A percentile compares a stretch with the other conserved stretches of the same genome.
phyloP scores from a whole-genome alignment of 352 stramenopile genomes.

The Phytophthora cryptogea region DNA sequence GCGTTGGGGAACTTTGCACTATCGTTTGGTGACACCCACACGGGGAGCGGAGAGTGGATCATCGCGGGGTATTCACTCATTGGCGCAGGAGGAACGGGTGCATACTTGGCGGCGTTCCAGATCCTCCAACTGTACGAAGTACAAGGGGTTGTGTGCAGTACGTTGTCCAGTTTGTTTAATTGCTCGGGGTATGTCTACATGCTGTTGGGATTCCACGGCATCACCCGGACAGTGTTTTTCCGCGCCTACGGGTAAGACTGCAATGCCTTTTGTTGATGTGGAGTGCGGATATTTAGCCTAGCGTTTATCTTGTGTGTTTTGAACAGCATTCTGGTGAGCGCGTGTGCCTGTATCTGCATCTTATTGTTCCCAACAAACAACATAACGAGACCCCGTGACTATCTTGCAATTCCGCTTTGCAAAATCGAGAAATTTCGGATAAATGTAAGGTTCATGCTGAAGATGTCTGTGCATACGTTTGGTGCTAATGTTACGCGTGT shows the following conservation, averaged over 20 bases:
- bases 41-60: slow-evolving; percentile 51
- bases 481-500: not conserved
- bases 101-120: slow-evolving; percentile 81
- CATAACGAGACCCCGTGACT: slow-evolving; percentile 50
- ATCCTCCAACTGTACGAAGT: slow-evolving; percentile 79
- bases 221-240: slow-evolving; percentile 63
- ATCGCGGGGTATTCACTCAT: slow-evolving; percentile 74
- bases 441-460: slow-evolving; percentile 39
- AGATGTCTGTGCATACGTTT: not conserved
- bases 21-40: slow-evolving; percentile 57
- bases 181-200: slow-evolving; percentile 88
- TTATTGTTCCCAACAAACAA: slow-evolving; percentile 78
- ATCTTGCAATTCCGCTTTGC: slow-evolving; percentile 53
- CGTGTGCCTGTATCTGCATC: slow-evolving; percentile 56
- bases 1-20: slow-evolving; percentile 64
- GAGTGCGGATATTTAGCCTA: not conserved
- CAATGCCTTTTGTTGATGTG: not conserved
- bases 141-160: slow-evolving; percentile 79
- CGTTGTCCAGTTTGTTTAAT: slow-evolving; percentile 85
- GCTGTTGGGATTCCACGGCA: slow-evolving; percentile 55
- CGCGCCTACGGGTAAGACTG: slow-evolving; percentile 54
- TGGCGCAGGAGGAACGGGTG: slow-evolving; percentile 69
- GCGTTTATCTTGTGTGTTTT: slow-evolving; percentile 4
- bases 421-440: slow-evolving; percentile 57
- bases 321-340: slow-evolving; percentile 47